Base-by-base conservation (phyloP, 257 asterid species). In the Forsythia suspensa region DNA sequence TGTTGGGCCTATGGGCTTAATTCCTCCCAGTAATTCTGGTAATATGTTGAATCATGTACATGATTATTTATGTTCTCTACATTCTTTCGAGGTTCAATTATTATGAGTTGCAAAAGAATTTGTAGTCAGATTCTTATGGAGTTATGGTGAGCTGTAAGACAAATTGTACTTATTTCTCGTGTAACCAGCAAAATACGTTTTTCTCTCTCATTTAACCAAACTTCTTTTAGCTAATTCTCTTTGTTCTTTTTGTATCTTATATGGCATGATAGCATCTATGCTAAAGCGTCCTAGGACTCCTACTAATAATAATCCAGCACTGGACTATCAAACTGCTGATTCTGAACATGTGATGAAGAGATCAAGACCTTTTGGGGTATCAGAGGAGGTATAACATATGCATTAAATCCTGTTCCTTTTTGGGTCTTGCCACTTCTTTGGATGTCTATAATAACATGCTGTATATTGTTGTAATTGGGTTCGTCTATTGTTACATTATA, bases 241-340 rank as follows among this genome's bases (percentile, higher is more conserved):
- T 59, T 81, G 21, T 81, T 78, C 66, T 75, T 80, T 81, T 83
- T 77, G 38, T 76, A 79, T 76, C 76, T 57, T 68, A 74, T 82
- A 73, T 85, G 71, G 80, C 78, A 43, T 70, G 82, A 75, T 82
- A 90, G 92, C 67, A 38, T 81, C 87, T 40, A 79, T 83, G 86
- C 81, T 80, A 81, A 90, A 90, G 90, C 88, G 84, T 72, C 88
- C 92, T 67, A 88, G 88, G 87, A 87, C 87, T 81, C 89, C 90
- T 77, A 82, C 90, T 67, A 74, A 85, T 77, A 85, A 74, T 79
- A 85, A 74, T 89, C 86, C 89, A 76, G 86, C 89, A 79, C 63
- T 83, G 84, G 90, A 87, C 78, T 86, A 84, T 85, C 90, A 87
- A 86, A 82, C 86, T 84, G 87, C 87, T 57, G 93, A 86, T 83